Conservation (phyloP, 176 grass and related monocot species). For the Miscanthus lutarioriparius region DNA sequence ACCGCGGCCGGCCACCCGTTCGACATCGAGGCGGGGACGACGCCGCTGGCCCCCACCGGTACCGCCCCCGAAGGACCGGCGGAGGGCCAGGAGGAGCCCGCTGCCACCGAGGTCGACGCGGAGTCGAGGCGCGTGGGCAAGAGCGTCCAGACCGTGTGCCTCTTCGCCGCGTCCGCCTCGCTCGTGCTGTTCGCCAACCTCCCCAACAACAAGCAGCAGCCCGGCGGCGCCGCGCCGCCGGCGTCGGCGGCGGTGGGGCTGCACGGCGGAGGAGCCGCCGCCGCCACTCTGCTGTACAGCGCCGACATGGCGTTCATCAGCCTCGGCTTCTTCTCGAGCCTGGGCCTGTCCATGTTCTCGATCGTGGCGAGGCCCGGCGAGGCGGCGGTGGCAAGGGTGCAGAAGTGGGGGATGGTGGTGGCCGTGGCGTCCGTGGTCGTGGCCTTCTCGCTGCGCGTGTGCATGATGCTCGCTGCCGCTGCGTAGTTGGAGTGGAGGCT, state of each 20-base stretch:
- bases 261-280: too few relatives aligned
- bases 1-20: neutral
- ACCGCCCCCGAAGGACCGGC: too few relatives aligned
- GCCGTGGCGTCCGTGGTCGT: conserved; percentile 21
- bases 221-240: too few relatives aligned
- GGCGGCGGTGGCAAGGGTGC: conserved; percentile 4
- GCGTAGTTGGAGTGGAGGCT: neutral
- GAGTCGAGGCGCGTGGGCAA: conserved; percentile 34
- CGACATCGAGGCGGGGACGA: conserved; percentile 15
- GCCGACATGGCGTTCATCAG: neutral
- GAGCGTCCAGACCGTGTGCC: conserved; percentile 17
- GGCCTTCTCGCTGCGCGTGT: conserved; percentile 6
- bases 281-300: neutral
- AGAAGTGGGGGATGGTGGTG: conserved; percentile 32
- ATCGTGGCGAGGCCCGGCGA: neutral
- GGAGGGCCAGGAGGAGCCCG: too few relatives aligned
- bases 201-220: neutral
- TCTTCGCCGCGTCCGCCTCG: conserved; percentile 27
- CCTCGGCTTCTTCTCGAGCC: conserved; percentile 29
- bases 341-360: conserved; percentile 38
- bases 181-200: conserved; percentile 25
- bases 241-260: too few relatives aligned
- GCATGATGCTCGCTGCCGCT: neutral
- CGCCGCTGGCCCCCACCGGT: too few relatives aligned
- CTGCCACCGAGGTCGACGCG: neutral